Evolutionary conservation across 2,329 filamentous ascomycete genomes (phyloP).

Genomic region (Talaromyces amestolkiae): DNA sequence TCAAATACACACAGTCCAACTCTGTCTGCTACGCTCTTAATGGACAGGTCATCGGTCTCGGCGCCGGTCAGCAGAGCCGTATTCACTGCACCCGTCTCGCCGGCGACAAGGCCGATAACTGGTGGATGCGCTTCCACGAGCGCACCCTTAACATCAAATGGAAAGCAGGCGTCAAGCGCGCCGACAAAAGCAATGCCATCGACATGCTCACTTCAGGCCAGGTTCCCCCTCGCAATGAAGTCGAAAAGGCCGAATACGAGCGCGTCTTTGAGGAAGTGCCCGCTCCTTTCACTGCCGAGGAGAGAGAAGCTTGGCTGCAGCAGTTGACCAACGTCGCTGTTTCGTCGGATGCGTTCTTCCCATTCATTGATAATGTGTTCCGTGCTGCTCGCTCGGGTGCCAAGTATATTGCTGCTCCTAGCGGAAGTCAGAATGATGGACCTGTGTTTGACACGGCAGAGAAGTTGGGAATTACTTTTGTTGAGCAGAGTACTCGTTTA

Average conservation of each 20-base stretch:
- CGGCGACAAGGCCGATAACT: slow-evolving; percentile 98
- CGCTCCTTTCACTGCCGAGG: slow-evolving; percentile 73
- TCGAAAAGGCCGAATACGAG: slow-evolving; percentile 85
- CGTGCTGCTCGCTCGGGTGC: slow-evolving; percentile 81
- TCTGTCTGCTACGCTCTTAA: slow-evolving; percentile 96
- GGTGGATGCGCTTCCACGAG: slow-evolving; percentile 98
- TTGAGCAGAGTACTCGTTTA: slow-evolving; percentile 88
- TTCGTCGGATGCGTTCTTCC: slow-evolving; percentile 97
- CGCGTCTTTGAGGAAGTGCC: slow-evolving; percentile 88
- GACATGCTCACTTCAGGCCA: slow-evolving; percentile 90
- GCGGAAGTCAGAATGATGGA: slow-evolving; percentile 61
- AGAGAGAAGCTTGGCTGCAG: slow-evolving; percentile 80
- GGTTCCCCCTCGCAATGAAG: slow-evolving; percentile 70
- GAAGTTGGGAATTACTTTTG: slow-evolving; percentile 87
- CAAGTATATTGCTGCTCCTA: slow-evolving; percentile 94
- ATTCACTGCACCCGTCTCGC: slow-evolving; percentile 98
- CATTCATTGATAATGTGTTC: slow-evolving; percentile 98
- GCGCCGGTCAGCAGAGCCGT: slow-evolving; percentile 92
- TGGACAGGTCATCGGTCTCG: slow-evolving; percentile 89
- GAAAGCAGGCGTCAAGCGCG: slow-evolving; percentile 95
- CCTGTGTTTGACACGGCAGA: slow-evolving; percentile 74
- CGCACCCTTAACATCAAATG: slow-evolving; percentile 84
- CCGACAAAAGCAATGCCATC: slow-evolving; percentile 97
- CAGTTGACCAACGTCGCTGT: slow-evolving; percentile 75
- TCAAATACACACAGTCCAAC: slow-evolving; percentile 99